Conservation (phyloP, 2,329 filamentous ascomycete genomes). For the Lanzia echinophila region DNA sequence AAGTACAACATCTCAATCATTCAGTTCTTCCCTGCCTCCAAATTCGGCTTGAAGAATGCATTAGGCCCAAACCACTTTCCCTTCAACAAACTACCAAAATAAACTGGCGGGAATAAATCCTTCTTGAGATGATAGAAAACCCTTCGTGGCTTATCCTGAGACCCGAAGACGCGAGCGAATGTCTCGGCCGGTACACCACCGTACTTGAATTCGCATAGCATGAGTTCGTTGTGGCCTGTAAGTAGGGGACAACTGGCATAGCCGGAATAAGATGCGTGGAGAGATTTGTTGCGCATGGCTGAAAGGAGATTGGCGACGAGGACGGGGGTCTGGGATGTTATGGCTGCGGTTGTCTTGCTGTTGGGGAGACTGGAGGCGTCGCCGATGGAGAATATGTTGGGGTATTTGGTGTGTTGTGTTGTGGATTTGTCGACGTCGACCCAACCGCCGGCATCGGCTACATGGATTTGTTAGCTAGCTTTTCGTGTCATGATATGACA, state of each 20-base stretch:
- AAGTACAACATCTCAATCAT: too few species aligned
- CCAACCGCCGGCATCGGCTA: constrained; percentile 49
- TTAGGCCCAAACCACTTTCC: constrained; percentile 53
- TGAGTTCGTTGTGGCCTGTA: constrained; percentile 54
- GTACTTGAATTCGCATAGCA: constrained; percentile 61
- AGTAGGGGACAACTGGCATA: constrained; percentile 50
- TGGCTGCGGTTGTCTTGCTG: constrained; percentile 48
- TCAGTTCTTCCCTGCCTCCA: too few species aligned
- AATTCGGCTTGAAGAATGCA: constrained; percentile 27
- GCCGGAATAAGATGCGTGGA: constrained; percentile 43
- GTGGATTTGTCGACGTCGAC: constrained; percentile 51
- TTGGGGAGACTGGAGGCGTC: constrained; percentile 54
- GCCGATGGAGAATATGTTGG: constrained; percentile 53
- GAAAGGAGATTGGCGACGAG: constrained; percentile 43
- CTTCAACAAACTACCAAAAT: constrained; percentile 53
- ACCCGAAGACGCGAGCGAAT: constrained; percentile 47
- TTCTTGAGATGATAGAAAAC: constrained; percentile 59
- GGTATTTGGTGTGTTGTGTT: constrained; percentile 45
- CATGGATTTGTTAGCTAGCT: constrained; percentile 43
- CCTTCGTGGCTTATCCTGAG: constrained; percentile 49
- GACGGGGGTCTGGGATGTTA: constrained; percentile 45
- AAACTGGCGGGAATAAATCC: constrained; percentile 63
- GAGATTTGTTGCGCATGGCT: constrained; percentile 39
- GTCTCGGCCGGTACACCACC: constrained; percentile 57
- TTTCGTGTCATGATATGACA: too few species aligned